Evolutionary conservation across 352 stramenopile species (phyloP).

Genomic region (Pythium myriotylum): DNA sequence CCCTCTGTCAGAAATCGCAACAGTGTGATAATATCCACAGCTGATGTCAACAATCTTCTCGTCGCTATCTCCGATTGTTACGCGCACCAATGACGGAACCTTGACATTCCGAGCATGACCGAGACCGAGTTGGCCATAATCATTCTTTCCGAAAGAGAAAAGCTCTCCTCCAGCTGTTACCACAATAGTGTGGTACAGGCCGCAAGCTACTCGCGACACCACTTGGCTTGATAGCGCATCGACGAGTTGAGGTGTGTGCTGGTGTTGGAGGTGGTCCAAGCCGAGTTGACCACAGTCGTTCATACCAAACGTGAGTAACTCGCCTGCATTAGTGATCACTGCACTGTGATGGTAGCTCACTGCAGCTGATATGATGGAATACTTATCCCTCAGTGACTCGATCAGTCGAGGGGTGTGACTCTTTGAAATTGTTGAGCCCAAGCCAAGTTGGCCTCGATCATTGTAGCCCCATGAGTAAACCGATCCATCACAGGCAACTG

Average conservation of each 20-base stretch:
- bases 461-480: slow-evolving; percentile 91
- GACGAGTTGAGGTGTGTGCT: slow-evolving; percentile 83
- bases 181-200: slow-evolving; percentile 80
- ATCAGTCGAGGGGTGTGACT: slow-evolving; percentile 83
- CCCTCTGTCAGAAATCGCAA: slow-evolving; percentile 77
- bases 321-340: slow-evolving; percentile 71
- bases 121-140: slow-evolving; percentile 86
- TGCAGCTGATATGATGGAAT: slow-evolving; percentile 67
- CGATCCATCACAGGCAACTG: slow-evolving; percentile 68
- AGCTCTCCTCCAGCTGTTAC: slow-evolving; percentile 71
- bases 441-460: slow-evolving; percentile 79
- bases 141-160: slow-evolving; percentile 87
- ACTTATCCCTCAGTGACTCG: slow-evolving; percentile 84
- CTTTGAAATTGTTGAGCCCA: slow-evolving; percentile 86
- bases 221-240: slow-evolving; percentile 72
- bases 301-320: slow-evolving; percentile 88
- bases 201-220: slow-evolving; percentile 70
- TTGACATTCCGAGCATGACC: slow-evolving; percentile 80
- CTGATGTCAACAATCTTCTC: slow-evolving; percentile 79
- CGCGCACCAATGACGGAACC: slow-evolving; percentile 68
- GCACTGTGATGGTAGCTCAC: slow-evolving; percentile 90
- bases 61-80: slow-evolving; percentile 61
- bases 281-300: slow-evolving; percentile 88
- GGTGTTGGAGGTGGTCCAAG: slow-evolving; percentile 82
- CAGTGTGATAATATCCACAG: slow-evolving; percentile 87